Evolutionary conservation across 1,284 basidiomycete species (phyloP).

Genomic region (Cryptococcus sp.): DNA sequence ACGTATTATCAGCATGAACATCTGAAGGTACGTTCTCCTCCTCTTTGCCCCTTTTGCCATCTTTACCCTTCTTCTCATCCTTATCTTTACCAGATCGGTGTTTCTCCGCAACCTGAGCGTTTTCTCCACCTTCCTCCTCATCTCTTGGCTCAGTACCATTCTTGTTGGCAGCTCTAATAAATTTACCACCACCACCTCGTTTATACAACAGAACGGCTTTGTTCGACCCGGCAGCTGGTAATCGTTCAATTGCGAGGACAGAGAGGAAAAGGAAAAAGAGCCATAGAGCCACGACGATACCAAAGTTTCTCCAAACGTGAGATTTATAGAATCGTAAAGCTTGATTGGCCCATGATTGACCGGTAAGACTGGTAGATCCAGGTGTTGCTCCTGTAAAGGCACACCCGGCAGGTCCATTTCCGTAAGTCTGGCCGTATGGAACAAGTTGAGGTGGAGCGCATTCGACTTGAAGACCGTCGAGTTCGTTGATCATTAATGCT

Average conservation of each 20-base stretch:
- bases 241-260: constrained; percentile 17
- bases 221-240: constrained; percentile 36
- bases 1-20: constrained; percentile 23
- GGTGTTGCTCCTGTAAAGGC: constrained; percentile 44
- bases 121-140: constrained; percentile 21
- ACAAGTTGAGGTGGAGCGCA: constrained; percentile 45
- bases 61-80: not conserved
- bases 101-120: constrained; percentile 26
- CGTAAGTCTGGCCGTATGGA: constrained; percentile 44
- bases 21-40: constrained; percentile 2
- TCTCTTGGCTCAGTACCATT: constrained; percentile 22
- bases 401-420: constrained; percentile 30
- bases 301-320: constrained; percentile 51
- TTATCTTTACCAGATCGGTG: constrained; percentile 3
- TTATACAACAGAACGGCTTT: constrained; percentile 37
- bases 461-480: constrained; percentile 40
- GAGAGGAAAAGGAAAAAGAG: constrained; percentile 18
- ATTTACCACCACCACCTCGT: constrained; percentile 34
- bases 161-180: constrained; percentile 27
- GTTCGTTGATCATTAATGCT: constrained; percentile 47
- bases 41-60: constrained; percentile 5
- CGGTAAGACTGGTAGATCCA: constrained; percentile 39
- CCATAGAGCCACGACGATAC: constrained; percentile 46
- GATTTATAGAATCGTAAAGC: constrained; percentile 43
- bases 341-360: constrained; percentile 40